Percentiles rank a stretch among this genome's conserved stretches.
These are phyloP conservation scores for Pseudozyma thailandica DNA, from an alignment of 1,284 basidiomycete species.

Conservation along the genomic window DNA sequence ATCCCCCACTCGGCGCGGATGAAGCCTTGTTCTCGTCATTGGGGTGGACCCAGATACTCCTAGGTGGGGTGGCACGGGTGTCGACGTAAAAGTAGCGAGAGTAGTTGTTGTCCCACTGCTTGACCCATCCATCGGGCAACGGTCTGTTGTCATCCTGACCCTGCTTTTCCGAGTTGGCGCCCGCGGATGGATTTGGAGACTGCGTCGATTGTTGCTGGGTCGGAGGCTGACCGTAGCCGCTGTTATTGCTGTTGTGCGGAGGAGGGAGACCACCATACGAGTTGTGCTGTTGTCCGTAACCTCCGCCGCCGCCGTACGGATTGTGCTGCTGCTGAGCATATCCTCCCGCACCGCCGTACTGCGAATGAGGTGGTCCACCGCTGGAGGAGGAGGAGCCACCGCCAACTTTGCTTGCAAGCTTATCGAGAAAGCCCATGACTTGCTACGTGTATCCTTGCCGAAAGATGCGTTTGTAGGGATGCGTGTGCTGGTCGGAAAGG, in stretches of 20 bases:
- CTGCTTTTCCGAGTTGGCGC: constrained; percentile 19
- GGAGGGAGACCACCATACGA: constrained; percentile 23
- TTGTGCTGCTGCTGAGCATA: not conserved
- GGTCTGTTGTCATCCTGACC: constrained; percentile 51
- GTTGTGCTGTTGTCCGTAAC: constrained; percentile 28
- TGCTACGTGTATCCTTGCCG: not conserved
- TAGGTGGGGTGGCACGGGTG: constrained; percentile 59
- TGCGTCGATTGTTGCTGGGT: constrained; percentile 14
- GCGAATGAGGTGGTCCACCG: constrained; percentile 25
- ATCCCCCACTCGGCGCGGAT: constrained; percentile 17
- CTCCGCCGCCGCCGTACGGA: not conserved
- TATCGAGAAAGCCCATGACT: constrained; percentile 58
- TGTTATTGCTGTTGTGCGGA: too few species aligned
- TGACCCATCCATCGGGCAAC: constrained; percentile 61
- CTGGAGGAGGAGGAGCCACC: constrained; percentile 12
- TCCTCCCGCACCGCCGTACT: constrained; percentile 36
- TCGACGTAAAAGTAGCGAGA: constrained; percentile 65
- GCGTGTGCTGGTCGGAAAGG: not conserved
- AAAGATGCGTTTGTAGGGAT: not conserved
- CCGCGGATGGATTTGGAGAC: constrained; percentile 7
- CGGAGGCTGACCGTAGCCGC: constrained; percentile 7
- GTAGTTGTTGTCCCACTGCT: constrained; percentile 65
- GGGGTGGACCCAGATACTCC: constrained; percentile 65
- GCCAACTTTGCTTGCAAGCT: constrained; percentile 54
- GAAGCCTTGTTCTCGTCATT: constrained; percentile 46